Conservation (phyloP, 176 grass and related monocot genomes). For the Areca catechu region DNA sequence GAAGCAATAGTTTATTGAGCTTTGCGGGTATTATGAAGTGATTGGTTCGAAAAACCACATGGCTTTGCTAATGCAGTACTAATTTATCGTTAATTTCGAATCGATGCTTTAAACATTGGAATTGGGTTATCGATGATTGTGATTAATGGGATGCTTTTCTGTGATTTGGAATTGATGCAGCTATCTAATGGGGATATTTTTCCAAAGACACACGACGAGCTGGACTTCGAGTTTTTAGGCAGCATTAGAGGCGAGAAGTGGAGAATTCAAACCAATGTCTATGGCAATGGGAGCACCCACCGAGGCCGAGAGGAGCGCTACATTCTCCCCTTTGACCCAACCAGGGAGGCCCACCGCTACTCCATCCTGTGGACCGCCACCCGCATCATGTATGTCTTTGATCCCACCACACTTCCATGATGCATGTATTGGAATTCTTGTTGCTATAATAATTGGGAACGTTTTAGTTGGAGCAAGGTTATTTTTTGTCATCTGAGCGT, state of each 20-base stretch:
- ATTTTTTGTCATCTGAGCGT: not conserved
- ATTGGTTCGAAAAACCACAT: too few relatives aligned
- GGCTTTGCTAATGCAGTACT: too few relatives aligned
- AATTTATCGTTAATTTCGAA: too few relatives aligned
- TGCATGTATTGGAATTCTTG: not conserved
- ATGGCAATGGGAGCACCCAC: conserved; percentile 71
- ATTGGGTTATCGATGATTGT: too few relatives aligned
- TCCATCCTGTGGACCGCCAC: conserved; percentile 78
- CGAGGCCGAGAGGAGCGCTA: conserved; percentile 77
- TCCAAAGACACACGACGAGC: conserved; percentile 58
- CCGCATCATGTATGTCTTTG: conserved; percentile 33
- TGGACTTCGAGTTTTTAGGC: conserved; percentile 87
- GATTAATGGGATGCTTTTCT: too few relatives aligned
- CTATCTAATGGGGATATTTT: conserved; percentile 65
- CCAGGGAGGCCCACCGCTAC: conserved; percentile 46
- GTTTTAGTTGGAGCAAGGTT: too few relatives aligned
- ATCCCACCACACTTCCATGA: not conserved
- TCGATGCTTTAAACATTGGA: too few relatives aligned
- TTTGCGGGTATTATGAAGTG: too few relatives aligned
- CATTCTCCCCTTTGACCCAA: conserved; percentile 73
- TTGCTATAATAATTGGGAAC: not conserved
- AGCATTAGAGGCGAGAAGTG: conserved; percentile 54
- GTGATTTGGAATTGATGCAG: conserved; percentile 23
- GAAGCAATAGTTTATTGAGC: too few relatives aligned
- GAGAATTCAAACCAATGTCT: conserved; percentile 77